A percentile compares a stretch with the other conserved stretches of the same genome.
phyloP scores from a whole-genome alignment of 176 grass and related monocot genomes.

The Cenchrus fungigraminus region DNA sequence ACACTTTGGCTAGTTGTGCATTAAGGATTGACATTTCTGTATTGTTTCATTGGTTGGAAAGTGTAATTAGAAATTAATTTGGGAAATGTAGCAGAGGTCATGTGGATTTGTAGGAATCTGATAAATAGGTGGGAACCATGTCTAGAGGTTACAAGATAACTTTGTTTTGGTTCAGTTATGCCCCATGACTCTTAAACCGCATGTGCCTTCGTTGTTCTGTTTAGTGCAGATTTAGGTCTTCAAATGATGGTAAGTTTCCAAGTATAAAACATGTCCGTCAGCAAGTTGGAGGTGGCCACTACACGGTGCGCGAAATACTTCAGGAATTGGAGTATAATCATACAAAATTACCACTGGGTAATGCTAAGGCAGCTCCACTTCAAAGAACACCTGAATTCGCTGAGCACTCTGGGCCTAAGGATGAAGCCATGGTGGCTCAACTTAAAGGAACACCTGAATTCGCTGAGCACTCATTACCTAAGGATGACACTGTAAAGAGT shows the following conservation, averaged over 20 bases:
- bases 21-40: conserved; percentile 29
- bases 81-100: background rate
- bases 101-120: background rate
- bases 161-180: background rate
- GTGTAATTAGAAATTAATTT: background rate
- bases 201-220: conserved; percentile 10
- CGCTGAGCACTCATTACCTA: background rate
- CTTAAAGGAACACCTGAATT: conserved; percentile 25
- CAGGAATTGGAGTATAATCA: conserved; percentile 69
- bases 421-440: conserved; percentile 24
- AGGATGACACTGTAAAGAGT: conserved; percentile 22
- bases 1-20: conserved; percentile 8
- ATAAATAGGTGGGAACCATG: background rate
- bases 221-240: conserved; percentile 63
- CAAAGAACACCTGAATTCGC: conserved; percentile 23
- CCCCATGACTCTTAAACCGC: conserved; percentile 25
- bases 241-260: conserved; percentile 71
- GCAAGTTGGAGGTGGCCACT: conserved; percentile 53
- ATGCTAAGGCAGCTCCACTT: conserved; percentile 21
- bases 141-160: background rate
- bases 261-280: background rate
- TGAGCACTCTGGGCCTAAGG: background rate
- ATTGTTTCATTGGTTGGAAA: background rate
- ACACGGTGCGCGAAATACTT: conserved; percentile 55
- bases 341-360: conserved; percentile 25